Percentiles rank a stretch among this genome's conserved stretches.
Evolutionary conservation across 495 filamentous ascomycete species (phyloP).

Genomic region (Talaromyces proteolyticus): DNA sequence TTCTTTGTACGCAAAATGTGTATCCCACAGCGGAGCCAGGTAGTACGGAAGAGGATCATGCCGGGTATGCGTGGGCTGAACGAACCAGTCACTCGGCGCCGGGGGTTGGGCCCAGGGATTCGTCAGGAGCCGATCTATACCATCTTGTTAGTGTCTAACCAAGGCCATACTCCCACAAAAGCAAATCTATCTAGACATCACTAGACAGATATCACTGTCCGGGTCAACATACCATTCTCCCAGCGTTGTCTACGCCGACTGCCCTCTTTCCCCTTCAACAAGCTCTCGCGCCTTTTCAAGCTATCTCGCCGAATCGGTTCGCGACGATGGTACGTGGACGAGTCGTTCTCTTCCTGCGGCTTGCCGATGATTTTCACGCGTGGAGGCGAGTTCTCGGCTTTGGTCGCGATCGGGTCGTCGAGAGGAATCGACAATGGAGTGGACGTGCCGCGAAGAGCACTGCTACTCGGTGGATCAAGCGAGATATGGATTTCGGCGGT

Average conservation of each 20-base stretch:
- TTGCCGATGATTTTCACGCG: constrained; percentile 16
- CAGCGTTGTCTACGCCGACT: constrained; percentile 79
- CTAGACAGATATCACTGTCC: neutral
- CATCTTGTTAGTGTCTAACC: no score
- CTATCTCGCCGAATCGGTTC: constrained; percentile 53
- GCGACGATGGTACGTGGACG: constrained; percentile 34
- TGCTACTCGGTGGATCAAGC: constrained; percentile 14
- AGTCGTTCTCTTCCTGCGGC: constrained; percentile 10
- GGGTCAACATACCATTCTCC: constrained; percentile 75
- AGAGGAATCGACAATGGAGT: constrained; percentile 44
- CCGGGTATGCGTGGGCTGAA: constrained; percentile 70
- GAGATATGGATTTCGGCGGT: constrained; percentile 9
- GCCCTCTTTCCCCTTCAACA: constrained; percentile 92
- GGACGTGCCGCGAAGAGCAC: constrained; percentile 28
- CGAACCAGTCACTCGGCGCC: constrained; percentile 70
- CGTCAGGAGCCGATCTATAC: constrained; percentile 71
- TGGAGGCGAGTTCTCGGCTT: constrained; percentile 10
- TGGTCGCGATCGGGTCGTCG: constrained; percentile 30
- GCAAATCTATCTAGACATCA: neutral
- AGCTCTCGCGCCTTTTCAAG: constrained; percentile 63
- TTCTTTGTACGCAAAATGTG: constrained; percentile 46
- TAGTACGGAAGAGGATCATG: constrained; percentile 77
- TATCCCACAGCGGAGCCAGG: constrained; percentile 82
- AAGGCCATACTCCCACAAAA: no score
- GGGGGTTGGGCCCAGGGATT: constrained; percentile 86